Evolutionary conservation across 208 protist genomes (phyloP).

Genomic region (Crithidia fasciculata): DNA sequence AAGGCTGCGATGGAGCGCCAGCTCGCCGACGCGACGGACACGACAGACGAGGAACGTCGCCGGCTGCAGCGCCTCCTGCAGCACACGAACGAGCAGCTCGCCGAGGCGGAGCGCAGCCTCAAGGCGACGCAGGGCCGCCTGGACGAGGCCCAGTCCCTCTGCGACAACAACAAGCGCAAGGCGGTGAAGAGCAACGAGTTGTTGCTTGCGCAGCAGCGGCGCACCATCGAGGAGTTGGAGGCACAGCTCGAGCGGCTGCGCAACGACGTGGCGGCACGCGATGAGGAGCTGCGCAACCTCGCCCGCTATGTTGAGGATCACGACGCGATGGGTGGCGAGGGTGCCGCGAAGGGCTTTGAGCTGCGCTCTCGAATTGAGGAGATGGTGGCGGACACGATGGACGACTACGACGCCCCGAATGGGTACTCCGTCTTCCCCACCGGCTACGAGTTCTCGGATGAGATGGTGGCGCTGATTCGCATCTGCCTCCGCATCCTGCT

Average conservation of each 20-base stretch:
- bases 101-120: slow-evolving; percentile 39
- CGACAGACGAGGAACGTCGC: slow-evolving; percentile 46
- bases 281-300: slow-evolving; percentile 60
- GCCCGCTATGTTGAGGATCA: slow-evolving; percentile 50
- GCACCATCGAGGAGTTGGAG: slow-evolving; percentile 49
- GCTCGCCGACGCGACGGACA: slow-evolving; percentile 24
- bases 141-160: slow-evolving; percentile 33
- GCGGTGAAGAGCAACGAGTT: slow-evolving; percentile 53
- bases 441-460: slow-evolving; percentile 69
- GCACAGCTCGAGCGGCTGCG: slow-evolving; percentile 38
- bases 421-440: slow-evolving; percentile 63
- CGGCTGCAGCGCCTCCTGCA: slow-evolving; percentile 42
- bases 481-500: slow-evolving; percentile 70
- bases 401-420: slow-evolving; percentile 35
- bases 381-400: slow-evolving; percentile 49
- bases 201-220: slow-evolving; percentile 55
- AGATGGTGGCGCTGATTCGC: slow-evolving; percentile 69
- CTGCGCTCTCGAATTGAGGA: slow-evolving; percentile 66
- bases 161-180: slow-evolving; percentile 44
- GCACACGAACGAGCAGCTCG: slow-evolving; percentile 46
- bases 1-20: slow-evolving; percentile 52
- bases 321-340: slow-evolving; percentile 31
- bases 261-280: slow-evolving; percentile 38
- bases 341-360: slow-evolving; percentile 35
- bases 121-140: slow-evolving; percentile 41